These are phyloP conservation scores for Aspergillus quadrilineatus DNA, from an alignment of 2,329 filamentous ascomycete genomes.

Conservation along the genomic window DNA sequence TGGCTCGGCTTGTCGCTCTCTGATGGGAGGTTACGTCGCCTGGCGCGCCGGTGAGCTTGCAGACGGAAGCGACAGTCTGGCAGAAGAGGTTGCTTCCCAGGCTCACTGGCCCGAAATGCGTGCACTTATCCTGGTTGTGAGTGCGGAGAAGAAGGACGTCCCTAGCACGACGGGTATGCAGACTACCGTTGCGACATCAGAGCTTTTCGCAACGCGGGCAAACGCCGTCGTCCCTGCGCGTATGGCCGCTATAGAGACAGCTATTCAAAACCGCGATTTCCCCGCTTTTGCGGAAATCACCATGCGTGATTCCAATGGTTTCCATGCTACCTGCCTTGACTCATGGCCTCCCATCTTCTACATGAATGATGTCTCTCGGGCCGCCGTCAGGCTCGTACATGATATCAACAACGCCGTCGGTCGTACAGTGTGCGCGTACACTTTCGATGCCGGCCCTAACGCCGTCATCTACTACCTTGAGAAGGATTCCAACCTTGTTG, in stretches of 20 bases:
- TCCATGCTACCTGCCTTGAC: conserved; percentile 92
- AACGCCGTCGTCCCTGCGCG: conserved; percentile 73
- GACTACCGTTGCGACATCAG: conserved; percentile 86
- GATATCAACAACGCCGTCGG: conserved; percentile 79
- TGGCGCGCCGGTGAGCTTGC: conserved; percentile 77
- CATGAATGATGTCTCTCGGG: conserved; percentile 88
- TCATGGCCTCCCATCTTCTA: conserved; percentile 98
- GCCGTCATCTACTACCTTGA: conserved; percentile 94
- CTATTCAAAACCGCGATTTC: conserved; percentile 77
- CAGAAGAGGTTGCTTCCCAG: conserved; percentile 82
- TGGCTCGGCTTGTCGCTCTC: conserved; percentile 85
- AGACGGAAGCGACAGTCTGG: conserved; percentile 83
- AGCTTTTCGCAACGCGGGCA: conserved; percentile 78
- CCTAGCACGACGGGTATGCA: conserved; percentile 95
- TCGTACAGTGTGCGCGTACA: conserved; percentile 84
- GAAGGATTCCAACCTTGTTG: conserved; percentile 69
- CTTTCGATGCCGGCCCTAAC: conserved; percentile 96
- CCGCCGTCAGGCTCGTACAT: conserved; percentile 85
- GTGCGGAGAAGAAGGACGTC: conserved; percentile 93
- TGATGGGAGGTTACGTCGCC: conserved; percentile 94
- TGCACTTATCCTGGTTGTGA: conserved; percentile 85
- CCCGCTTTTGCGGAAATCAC: conserved; percentile 82
- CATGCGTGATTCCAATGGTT: conserved; percentile 95
- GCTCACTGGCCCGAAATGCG: conserved; percentile 95
- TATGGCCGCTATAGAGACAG: conserved; percentile 82